Conservation (phyloP, 2,329 filamentous ascomycete species). For the Neurospora crassa region DNA sequence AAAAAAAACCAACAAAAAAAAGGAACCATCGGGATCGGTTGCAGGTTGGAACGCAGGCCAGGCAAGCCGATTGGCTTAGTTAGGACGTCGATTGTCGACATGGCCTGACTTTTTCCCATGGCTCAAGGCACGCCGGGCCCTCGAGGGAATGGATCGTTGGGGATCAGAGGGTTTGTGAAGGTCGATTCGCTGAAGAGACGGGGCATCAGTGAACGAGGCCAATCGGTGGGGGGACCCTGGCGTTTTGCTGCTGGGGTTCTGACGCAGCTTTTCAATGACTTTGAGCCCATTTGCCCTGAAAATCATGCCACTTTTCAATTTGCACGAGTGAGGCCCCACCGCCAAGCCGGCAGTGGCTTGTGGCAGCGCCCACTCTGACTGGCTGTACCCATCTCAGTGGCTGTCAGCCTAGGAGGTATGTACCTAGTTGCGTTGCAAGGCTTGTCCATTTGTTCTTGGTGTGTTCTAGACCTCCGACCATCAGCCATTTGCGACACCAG, state of each 20-base stretch:
- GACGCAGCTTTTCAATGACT: constrained; percentile 15
- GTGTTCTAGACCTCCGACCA: constrained; percentile 1
- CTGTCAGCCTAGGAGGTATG: neutral
- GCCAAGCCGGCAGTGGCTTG: constrained; percentile 19
- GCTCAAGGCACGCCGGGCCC: constrained; percentile 1
- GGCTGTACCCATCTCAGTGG: neutral
- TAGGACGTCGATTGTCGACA: constrained; percentile 5
- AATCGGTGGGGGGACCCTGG: constrained; percentile 11
- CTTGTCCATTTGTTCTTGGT: neutral
- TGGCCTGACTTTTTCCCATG: constrained; percentile 16
- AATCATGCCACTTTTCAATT: constrained; percentile 22
- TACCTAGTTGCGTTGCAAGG: neutral
- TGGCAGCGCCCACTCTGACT: neutral
- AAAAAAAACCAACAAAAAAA: neutral
- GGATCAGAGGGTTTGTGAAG: neutral
- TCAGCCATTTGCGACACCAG: neutral
- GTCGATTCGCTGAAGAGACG: neutral
- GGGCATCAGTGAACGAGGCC: constrained; percentile 4
- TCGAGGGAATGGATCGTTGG: neutral
- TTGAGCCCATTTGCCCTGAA: constrained; percentile 17
- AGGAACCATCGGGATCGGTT: neutral
- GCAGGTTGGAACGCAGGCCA: neutral
- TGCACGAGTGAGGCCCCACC: constrained; percentile 10
- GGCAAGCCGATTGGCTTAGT: constrained; percentile 8
- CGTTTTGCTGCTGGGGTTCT: constrained; percentile 16